These are phyloP conservation scores for Lentinula boryana DNA, from an alignment of 768 basidiomycete genomes.

Conservation along the genomic window DNA sequence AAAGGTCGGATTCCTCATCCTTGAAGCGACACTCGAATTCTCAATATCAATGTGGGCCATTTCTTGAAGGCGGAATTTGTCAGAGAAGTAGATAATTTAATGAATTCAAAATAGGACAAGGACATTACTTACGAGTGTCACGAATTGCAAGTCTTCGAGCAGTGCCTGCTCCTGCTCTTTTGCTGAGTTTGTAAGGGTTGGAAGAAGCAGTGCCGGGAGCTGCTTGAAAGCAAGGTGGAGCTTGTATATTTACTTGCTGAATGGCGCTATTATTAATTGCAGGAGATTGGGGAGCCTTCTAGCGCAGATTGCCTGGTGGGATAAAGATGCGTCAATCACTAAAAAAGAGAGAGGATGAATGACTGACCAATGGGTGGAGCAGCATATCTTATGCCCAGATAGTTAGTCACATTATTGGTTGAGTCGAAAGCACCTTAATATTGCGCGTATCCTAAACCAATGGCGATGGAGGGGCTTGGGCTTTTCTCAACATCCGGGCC, in stretches of 20 bases:
- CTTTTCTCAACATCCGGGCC: too few relatives aligned
- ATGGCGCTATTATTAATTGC: conserved; percentile 16
- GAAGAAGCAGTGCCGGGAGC: conserved; percentile 20
- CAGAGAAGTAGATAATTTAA: too few relatives aligned
- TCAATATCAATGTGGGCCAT: too few relatives aligned
- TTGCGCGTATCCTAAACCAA: conserved; percentile 39
- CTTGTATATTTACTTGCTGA: conserved; percentile 24
- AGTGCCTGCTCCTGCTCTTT: too few relatives aligned
- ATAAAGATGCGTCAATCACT: background rate
- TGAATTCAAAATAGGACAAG: too few relatives aligned
- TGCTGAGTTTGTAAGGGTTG: conserved; percentile 20
- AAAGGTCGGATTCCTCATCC: too few relatives aligned
- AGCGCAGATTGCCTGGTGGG: conserved; percentile 24
- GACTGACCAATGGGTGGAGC: conserved; percentile 21
- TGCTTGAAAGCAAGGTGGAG: conserved; percentile 25
- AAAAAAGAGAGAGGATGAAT: background rate
- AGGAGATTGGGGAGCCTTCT: conserved; percentile 26
- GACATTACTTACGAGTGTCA: too few relatives aligned
- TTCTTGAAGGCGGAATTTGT: too few relatives aligned
- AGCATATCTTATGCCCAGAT: conserved; percentile 43
- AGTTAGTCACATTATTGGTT: conserved; percentile 26
- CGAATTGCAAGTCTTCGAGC: too few relatives aligned
- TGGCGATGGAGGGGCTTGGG: too few relatives aligned
- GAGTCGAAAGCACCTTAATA: conserved; percentile 34
- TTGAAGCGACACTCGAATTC: too few relatives aligned